These are phyloP conservation scores for Teunomyces funiuensis DNA, from an alignment of 805 yeast species.

Conservation along the genomic window DNA sequence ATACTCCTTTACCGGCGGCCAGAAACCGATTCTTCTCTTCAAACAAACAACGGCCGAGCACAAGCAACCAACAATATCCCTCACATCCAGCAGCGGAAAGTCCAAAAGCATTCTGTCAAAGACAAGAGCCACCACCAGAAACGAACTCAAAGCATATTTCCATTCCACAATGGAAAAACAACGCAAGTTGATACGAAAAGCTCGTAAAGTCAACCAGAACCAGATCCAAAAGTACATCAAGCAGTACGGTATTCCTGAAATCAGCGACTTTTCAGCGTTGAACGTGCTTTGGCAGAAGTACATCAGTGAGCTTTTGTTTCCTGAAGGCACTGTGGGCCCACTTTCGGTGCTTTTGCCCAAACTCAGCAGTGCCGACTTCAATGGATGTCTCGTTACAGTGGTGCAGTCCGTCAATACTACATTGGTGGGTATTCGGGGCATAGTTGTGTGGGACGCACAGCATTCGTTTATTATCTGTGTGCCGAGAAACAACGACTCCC, in stretches of 20 bases:
- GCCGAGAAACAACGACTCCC: conserved; percentile 33
- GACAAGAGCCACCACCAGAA: conserved; percentile 33
- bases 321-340: conserved; percentile 26
- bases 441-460: conserved; percentile 83
- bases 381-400: conserved; percentile 70
- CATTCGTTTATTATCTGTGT: conserved; percentile 65
- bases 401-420: conserved; percentile 54
- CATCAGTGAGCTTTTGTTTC: conserved; percentile 54
- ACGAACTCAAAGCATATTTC: conserved; percentile 44
- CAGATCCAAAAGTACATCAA: conserved; percentile 30
- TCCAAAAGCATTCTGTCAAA: conserved; percentile 18
- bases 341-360: conserved; percentile 46
- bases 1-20: conserved; percentile 46
- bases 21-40: conserved; percentile 42
- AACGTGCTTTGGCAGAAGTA: conserved; percentile 75
- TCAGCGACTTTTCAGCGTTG: conserved; percentile 53
- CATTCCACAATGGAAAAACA: conserved; percentile 39
- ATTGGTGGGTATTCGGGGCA: conserved; percentile 64
- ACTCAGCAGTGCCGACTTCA: conserved; percentile 75
- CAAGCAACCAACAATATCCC: conserved; percentile 1
- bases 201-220: background rate
- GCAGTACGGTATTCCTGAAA: conserved; percentile 37
- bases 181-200: conserved; percentile 32
- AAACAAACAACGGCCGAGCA: conserved; percentile 8
- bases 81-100: conserved; percentile 5